Percentiles rank a stretch among this genome's conserved stretches.
Conservation (phyloP, 2,329 filamentous ascomycete genomes). For the Alternaria gaisen region DNA sequence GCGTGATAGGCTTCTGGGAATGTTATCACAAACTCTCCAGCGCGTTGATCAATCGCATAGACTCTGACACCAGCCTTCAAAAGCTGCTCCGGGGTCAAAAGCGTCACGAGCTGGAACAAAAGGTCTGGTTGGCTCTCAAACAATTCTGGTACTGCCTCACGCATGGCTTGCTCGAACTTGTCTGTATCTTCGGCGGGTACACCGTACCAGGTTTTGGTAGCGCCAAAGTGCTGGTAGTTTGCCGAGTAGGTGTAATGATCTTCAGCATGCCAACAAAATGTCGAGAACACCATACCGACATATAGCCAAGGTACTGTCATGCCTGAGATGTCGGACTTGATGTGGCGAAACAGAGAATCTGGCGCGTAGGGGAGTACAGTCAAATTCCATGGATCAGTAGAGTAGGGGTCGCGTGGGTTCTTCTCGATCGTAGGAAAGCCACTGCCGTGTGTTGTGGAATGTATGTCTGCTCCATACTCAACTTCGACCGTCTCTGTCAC, state of each 20-base stretch:
- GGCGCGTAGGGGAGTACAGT: slow-evolving; percentile 90
- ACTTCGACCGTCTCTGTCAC: slow-evolving; percentile 96
- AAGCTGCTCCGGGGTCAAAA: slow-evolving; percentile 91
- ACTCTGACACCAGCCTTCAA: slow-evolving; percentile 92
- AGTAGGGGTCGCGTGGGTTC: slow-evolving; percentile 85
- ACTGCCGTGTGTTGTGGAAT: slow-evolving; percentile 96
- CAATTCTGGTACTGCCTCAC: slow-evolving; percentile 90
- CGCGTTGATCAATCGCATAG: slow-evolving; percentile 93
- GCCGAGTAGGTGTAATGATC: slow-evolving; percentile 98
- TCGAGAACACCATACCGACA: slow-evolving; percentile 99
- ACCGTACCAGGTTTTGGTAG: slow-evolving; percentile 99
- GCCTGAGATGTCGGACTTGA: slow-evolving; percentile 97
- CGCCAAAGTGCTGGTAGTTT: slow-evolving; percentile 98
- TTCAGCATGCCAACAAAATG: slow-evolving; percentile 99
- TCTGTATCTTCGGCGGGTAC: slow-evolving; percentile 93
- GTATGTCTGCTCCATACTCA: slow-evolving; percentile 97
- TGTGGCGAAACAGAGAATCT: slow-evolving; percentile 93
- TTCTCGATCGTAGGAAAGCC: slow-evolving; percentile 95
- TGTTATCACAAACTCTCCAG: slow-evolving; percentile 94
- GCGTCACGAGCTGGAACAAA: slow-evolving; percentile 94
- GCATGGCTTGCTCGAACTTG: slow-evolving; percentile 96
- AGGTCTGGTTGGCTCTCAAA: slow-evolving; percentile 98
- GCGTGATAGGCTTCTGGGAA: slow-evolving; percentile 98
- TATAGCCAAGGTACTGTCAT: slow-evolving; percentile 99
- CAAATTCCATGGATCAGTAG: slow-evolving; percentile 93